Evolutionary conservation across 2,329 filamentous ascomycete species (phyloP).

Genomic region (Arthrobotrys conoides): DNA sequence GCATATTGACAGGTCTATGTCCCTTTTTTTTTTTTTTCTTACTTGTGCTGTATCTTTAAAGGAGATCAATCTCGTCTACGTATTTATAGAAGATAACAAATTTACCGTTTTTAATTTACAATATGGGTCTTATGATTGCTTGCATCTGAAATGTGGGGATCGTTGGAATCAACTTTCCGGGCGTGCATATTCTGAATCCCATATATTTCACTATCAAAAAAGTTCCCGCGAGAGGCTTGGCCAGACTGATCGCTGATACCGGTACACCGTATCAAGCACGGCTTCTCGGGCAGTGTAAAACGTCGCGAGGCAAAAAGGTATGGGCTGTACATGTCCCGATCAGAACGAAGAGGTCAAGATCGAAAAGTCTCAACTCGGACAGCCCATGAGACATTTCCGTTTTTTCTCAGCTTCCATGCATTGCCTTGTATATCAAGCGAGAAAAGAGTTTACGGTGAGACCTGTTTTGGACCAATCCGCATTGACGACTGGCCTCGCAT

Average conservation of each 20-base stretch:
- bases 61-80: slow-evolving; percentile 54
- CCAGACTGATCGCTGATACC: slow-evolving; percentile 39
- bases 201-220: background rate
- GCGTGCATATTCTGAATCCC: slow-evolving; percentile 19
- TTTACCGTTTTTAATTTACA: slow-evolving; percentile 36
- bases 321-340: slow-evolving; percentile 5
- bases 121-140: slow-evolving; percentile 17
- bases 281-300: slow-evolving; percentile 41
- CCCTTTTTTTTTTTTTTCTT: slow-evolving; percentile 39
- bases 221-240: background rate
- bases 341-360: slow-evolving; percentile 20
- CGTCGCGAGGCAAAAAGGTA: slow-evolving; percentile 43
- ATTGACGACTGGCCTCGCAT: slow-evolving; percentile 52
- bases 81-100: slow-evolving; percentile 53
- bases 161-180: slow-evolving; percentile 2
- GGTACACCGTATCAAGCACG: slow-evolving; percentile 26
- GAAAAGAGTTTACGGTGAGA: slow-evolving; percentile 44
- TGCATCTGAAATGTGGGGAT: slow-evolving; percentile 11
- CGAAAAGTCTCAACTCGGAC: slow-evolving; percentile 9
- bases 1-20: slow-evolving; percentile 23
- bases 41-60: slow-evolving; percentile 18
- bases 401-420: slow-evolving; percentile 44
- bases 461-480: slow-evolving; percentile 53
- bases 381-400: slow-evolving; percentile 44
- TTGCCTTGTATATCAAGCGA: slow-evolving; percentile 59